Conservation (phyloP, 2,329 filamentous ascomycete genomes). For the Rhytidhysteron rufulum region DNA sequence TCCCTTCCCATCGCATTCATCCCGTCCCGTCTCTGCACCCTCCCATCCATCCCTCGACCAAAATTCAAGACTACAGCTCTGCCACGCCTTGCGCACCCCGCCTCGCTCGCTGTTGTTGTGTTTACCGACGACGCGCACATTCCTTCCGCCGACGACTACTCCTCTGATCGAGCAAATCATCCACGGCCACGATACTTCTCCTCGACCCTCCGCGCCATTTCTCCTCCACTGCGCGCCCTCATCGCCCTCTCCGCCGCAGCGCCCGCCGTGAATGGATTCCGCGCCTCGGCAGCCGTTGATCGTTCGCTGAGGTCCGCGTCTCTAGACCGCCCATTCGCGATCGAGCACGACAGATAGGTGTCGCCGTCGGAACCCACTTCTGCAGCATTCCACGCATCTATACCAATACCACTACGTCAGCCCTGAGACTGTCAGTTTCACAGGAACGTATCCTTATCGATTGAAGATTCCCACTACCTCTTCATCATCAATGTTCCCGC, state of each 20-base stretch:
- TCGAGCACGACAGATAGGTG: conserved; percentile 12
- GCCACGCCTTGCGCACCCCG: too few relatives aligned
- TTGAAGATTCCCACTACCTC: conserved; percentile 15
- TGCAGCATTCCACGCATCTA: too few relatives aligned
- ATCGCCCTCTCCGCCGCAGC: neutral
- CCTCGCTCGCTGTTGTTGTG: neutral
- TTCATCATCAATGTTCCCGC: conserved; percentile 16
- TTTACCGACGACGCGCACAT: conserved; percentile 3
- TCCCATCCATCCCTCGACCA: too few relatives aligned
- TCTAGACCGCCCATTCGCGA: neutral
- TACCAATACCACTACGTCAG: conserved; percentile 21
- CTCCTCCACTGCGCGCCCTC: neutral
- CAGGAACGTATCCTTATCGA: conserved; percentile 26
- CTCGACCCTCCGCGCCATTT: neutral
- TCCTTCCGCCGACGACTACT: neutral
- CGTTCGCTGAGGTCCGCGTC: conserved; percentile 30
- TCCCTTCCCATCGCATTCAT: too few relatives aligned
- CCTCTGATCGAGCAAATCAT: neutral
- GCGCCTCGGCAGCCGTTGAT: conserved; percentile 15
- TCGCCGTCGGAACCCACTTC: too few relatives aligned
- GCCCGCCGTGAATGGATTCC: conserved; percentile 32
- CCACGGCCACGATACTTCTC: conserved; percentile 1
- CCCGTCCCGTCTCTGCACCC: too few relatives aligned
- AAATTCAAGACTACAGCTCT: too few relatives aligned
- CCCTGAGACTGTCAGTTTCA: conserved; percentile 8